A percentile compares a stretch with the other conserved stretches of the same genome.
These are phyloP conservation scores for Aquilaria malaccensis DNA, from an alignment of 345 rosid species.

Conservation along the genomic window DNA sequence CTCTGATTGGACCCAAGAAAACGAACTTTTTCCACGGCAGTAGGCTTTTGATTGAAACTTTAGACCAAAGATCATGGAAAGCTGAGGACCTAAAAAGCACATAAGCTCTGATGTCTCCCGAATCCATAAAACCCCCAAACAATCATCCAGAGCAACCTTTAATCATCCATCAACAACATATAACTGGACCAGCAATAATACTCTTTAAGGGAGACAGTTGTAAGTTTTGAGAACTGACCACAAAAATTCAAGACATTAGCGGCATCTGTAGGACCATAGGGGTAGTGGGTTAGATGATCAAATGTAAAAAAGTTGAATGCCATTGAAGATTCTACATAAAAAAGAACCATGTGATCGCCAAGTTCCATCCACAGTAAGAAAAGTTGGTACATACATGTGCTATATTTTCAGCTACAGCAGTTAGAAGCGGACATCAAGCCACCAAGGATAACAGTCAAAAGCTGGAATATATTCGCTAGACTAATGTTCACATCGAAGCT, in stretches of 20 bases:
- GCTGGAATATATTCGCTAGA: background rate
- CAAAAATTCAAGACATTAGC: slow-evolving; percentile 15
- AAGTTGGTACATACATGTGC: slow-evolving; percentile 4
- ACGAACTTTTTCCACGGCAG: slow-evolving; percentile 9
- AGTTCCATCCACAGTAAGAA: slow-evolving; percentile 11
- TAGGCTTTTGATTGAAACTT: slow-evolving; percentile 1
- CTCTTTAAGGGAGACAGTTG: background rate
- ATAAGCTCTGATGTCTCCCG: slow-evolving; percentile 12
- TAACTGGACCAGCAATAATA: slow-evolving; percentile 11
- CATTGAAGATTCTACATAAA: slow-evolving; percentile 18
- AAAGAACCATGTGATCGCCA: slow-evolving; percentile 11
- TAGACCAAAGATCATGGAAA: slow-evolving; percentile 5
- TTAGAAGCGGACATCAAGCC: slow-evolving; percentile 12
- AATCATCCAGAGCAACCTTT: slow-evolving; percentile 13
- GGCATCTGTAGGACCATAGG: slow-evolving; percentile 28
- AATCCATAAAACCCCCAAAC: slow-evolving; percentile 14
- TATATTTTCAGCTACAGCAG: slow-evolving; percentile 19
- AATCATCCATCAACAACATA: slow-evolving; percentile 9
- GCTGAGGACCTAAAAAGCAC: slow-evolving; percentile 6
- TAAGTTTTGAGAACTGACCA: slow-evolving; percentile 10
- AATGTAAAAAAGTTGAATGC: slow-evolving; percentile 10
- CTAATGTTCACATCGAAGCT: slow-evolving; percentile 5
- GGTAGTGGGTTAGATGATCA: slow-evolving; percentile 1
- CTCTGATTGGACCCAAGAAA: slow-evolving; percentile 11
- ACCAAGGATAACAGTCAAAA: slow-evolving; percentile 8